Base-by-base conservation (phyloP, 1,139 yeast species). In the Taphrina confusa region DNA sequence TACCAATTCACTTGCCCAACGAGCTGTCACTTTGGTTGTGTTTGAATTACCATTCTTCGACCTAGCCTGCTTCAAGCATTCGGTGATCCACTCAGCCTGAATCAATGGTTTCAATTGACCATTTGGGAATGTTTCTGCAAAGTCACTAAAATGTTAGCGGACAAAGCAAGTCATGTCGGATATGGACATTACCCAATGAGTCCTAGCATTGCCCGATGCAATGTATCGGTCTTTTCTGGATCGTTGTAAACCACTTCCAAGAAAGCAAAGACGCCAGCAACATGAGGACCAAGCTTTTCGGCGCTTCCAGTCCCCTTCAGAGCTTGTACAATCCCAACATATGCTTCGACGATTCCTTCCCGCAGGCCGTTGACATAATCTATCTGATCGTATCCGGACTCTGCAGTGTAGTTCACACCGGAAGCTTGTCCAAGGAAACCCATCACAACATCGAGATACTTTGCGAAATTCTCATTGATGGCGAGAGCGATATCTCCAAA, bases 401-500 rank as follows among this genome's bases (percentile, higher is more conserved):
- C 87, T 66, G 68, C 76, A 54, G 76, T 77, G 73, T 65, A 77
- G 74, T 63, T 77, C 71, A 71, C 73, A 69, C 72, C 79, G 70
- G 76, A 82, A 51, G 88, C 90, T 65, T 80, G 80, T 36, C 75
- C 72, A 68, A 89, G 81, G 50, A 85, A 80, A 50, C 80, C 81
- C 85, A 91, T 85, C 28, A 90, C 96, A 65, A 83, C 87, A 51
- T 79, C 82, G 66, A 90, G 76, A 73, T 88, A 92, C 61, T 85
- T 88, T 66, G 79, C 79, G 73, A 91, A 92, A n/a, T 79, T 80
- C 2, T 78, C 70, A 4, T 96, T 97, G 66, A 91, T 83, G 9
- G 94, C 83, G 1, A 96, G 81, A 1, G 98, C 97, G 69, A 94
- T 81, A 73, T 92, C 98, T 65, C 98, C 98, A 72, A 92, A 88